Evolutionary conservation across 805 yeast species (phyloP).

Genomic region (Teunomyces aglyptinius): DNA sequence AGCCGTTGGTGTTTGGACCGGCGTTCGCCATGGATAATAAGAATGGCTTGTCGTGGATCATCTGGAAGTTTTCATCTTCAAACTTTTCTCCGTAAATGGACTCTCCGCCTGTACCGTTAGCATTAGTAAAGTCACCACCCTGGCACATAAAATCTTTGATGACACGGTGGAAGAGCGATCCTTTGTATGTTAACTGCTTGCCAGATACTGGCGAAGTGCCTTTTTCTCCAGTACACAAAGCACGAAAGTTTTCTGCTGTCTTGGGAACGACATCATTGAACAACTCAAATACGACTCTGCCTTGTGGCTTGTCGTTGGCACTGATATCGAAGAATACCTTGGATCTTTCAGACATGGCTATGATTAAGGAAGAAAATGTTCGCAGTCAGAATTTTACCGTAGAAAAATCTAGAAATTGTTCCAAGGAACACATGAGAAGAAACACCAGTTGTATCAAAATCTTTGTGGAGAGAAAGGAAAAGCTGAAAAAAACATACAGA

Average conservation of each 20-base stretch:
- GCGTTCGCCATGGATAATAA: slow-evolving; percentile 96
- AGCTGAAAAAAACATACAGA: too few species aligned
- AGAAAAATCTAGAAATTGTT: slow-evolving; percentile 1
- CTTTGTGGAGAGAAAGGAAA: too few species aligned
- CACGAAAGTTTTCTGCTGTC: slow-evolving; percentile 87
- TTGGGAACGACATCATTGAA: slow-evolving; percentile 74
- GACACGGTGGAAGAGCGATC: slow-evolving; percentile 89
- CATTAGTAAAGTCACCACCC: slow-evolving; percentile 75
- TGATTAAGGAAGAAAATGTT: background rate
- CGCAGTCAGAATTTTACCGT: background rate
- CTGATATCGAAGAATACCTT: slow-evolving; percentile 78
- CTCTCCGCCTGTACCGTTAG: slow-evolving; percentile 44
- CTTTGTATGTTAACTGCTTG: slow-evolving; percentile 69
- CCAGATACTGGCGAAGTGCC: slow-evolving; percentile 58
- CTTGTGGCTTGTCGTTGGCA: slow-evolving; percentile 65
- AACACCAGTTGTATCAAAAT: too few species aligned
- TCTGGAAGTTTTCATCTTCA: slow-evolving; percentile 84
- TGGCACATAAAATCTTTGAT: slow-evolving; percentile 89
- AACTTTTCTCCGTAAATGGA: slow-evolving; percentile 53
- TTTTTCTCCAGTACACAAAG: slow-evolving; percentile 85
- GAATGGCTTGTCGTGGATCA: slow-evolving; percentile 80
- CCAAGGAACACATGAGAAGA: too few species aligned
- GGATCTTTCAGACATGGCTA: slow-evolving; percentile 23
- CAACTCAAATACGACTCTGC: slow-evolving; percentile 78
- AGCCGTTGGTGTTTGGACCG: slow-evolving; percentile 93